Evolutionary conservation across 2,329 filamentous ascomycete species (phyloP).

Genomic region (Neopestalotiopsis rosae): DNA sequence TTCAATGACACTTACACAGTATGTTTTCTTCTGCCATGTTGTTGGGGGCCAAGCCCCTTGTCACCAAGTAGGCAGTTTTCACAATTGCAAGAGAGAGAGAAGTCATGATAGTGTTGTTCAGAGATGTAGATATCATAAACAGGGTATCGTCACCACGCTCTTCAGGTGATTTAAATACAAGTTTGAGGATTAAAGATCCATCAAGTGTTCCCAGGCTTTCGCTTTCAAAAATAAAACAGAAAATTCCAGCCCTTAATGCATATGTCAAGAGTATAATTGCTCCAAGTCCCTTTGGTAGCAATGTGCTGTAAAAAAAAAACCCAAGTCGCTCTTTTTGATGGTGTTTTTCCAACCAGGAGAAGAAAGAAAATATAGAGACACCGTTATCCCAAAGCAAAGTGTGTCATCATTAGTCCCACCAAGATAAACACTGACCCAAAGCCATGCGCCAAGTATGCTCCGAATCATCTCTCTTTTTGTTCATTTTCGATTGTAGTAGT

Average conservation of each 20-base stretch:
- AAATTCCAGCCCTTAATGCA: neutral
- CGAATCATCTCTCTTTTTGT: slow-evolving; percentile 24
- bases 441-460: slow-evolving; percentile 32
- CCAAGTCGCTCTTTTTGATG: slow-evolving; percentile 1
- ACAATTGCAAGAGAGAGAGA: too few species aligned
- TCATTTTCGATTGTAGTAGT: slow-evolving; percentile 20
- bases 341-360: neutral
- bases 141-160: slow-evolving; percentile 14
- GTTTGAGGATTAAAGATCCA: slow-evolving; percentile 3
- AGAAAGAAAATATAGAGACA: neutral
- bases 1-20: too few species aligned
- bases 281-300: neutral
- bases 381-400: slow-evolving; percentile 14
- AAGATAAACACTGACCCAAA: slow-evolving; percentile 22
- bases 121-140: neutral
- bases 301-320: neutral
- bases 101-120: neutral
- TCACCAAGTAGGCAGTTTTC: too few species aligned
- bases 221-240: neutral
- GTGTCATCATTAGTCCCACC: slow-evolving; percentile 27
- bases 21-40: neutral
- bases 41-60: neutral
- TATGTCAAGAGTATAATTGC: neutral
- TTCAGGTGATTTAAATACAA: slow-evolving; percentile 18
- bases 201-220: slow-evolving; percentile 2